phyloP scores from a whole-genome alignment of 306 rosid genomes.

The Pueraria montana region DNA sequence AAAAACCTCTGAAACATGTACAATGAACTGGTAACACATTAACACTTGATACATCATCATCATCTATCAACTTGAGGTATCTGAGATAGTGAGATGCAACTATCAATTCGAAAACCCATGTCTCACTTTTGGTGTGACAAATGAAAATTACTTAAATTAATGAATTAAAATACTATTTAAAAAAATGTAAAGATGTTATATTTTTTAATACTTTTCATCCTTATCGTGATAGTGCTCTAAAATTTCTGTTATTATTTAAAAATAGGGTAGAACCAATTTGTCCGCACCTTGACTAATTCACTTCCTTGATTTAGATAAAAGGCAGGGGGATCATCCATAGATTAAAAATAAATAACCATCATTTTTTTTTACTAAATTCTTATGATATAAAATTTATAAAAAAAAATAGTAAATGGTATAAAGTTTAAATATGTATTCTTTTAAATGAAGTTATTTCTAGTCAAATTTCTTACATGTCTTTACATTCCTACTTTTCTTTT shows the following conservation, averaged over 20 bases:
- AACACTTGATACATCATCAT: conserved; percentile 13
- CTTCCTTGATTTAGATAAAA: not conserved
- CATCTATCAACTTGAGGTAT: not conserved
- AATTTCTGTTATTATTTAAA: not conserved
- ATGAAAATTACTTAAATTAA: not conserved
- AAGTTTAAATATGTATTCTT: too few species aligned
- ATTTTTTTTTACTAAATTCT: not conserved
- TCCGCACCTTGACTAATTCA: not conserved
- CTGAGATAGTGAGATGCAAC: not conserved
- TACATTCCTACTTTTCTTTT: too few species aligned
- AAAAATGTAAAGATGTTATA: not conserved
- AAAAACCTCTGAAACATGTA: not conserved
- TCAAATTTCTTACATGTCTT: too few species aligned
- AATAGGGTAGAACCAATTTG: not conserved
- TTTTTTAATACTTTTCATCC: not conserved
- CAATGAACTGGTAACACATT: conserved; percentile 2
- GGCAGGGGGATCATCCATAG: not conserved
- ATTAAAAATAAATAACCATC: not conserved
- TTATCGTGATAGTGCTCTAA: not conserved
- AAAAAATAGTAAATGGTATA: too few species aligned
- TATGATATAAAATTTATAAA: not conserved
- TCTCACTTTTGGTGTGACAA: conserved; percentile 32
- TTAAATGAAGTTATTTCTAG: too few species aligned
- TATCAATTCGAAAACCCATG: not conserved
- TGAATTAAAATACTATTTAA: not conserved